Evolutionary conservation across 2,329 filamentous ascomycete genomes (phyloP), one percentile per base, ranked within the genome.

Genomic region (Hypoxylon sp.): DNA sequence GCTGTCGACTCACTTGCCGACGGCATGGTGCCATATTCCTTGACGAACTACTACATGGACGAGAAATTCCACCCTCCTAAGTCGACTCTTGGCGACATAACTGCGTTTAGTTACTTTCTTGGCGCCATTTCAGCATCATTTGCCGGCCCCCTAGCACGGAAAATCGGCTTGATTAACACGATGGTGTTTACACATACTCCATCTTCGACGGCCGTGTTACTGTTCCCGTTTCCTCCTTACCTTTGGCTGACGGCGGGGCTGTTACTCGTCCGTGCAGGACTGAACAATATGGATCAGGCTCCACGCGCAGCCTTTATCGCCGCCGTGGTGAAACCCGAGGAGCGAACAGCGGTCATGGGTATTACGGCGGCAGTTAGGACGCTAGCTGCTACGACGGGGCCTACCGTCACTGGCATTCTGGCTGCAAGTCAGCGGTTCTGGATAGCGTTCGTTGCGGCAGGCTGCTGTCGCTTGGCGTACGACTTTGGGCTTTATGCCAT

Each of bases 271-370:
- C 84, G 89, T 4, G 82, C 88, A 2, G 87, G 87, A 0, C 80
- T 91, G 48, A 91, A 91, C 73, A 89, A 86, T 68, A 91, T 92
- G 88, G 90, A 91, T 68, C 89, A 91, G 79, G 89, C 87, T 0
- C 90, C 90, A 0, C 82, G 90, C 1, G 81, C 89, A 0, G 89
- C 90, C 0, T 87, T 92, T 63, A 90, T 92, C 53, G 88, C 89
- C 0, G 89, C 89, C 0, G 87, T 90, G 0, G 89, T 91, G 2
- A 85, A 83, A 67, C 86, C 89, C 0, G 85, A 87, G 59, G 90
- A 92, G 77, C 81, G 89, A 1, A 92, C 90, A 0, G 89, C 89
- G 0, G 88, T 90, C n/a, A 89, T 91, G 87, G 90, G 90, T 11
- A 89, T 92, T 70, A 91, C 89, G 0, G 83, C 81, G 50, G 87